A percentile compares a stretch with the other conserved stretches of the same genome.
Conservation (phyloP, 805 yeast genomes). For the Candida schatavii region DNA sequence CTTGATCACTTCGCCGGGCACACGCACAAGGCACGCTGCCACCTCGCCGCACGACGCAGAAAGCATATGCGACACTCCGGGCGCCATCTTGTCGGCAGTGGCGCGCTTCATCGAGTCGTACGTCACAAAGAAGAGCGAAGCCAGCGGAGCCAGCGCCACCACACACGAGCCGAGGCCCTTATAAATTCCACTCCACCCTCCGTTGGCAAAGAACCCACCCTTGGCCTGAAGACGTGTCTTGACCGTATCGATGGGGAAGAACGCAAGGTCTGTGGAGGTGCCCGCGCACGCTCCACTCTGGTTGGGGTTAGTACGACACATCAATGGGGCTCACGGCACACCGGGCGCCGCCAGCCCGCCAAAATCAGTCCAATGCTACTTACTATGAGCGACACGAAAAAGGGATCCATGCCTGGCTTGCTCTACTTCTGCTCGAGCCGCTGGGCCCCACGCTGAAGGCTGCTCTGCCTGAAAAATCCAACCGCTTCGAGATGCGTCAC, state of each 20-base stretch:
- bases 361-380: constrained; percentile 11
- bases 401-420: constrained; percentile 10
- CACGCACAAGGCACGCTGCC: constrained; percentile 90
- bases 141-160: constrained; percentile 87
- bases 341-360: background rate
- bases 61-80: constrained; percentile 66
- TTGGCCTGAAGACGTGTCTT: constrained; percentile 89
- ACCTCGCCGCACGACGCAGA: constrained; percentile 89
- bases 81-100: constrained; percentile 30
- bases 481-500: background rate
- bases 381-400: constrained; percentile 32
- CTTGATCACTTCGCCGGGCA: constrained; percentile 95
- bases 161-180: constrained; percentile 91
- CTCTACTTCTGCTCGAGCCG: too few relatives aligned
- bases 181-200: constrained; percentile 90
- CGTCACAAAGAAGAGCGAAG: constrained; percentile 54
- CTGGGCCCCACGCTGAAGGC: too few relatives aligned
- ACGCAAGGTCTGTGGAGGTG: constrained; percentile 88
- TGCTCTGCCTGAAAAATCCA: too few relatives aligned
- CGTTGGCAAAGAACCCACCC: constrained; percentile 90
- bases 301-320: constrained; percentile 4
- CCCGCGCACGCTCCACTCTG: constrained; percentile 94
- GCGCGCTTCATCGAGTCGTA: constrained; percentile 70
- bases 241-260: constrained; percentile 84
- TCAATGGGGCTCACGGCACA: too few relatives aligned